These are phyloP conservation scores for Moricandia arvensis DNA, from an alignment of 345 rosid species.

Conservation along the genomic window DNA sequence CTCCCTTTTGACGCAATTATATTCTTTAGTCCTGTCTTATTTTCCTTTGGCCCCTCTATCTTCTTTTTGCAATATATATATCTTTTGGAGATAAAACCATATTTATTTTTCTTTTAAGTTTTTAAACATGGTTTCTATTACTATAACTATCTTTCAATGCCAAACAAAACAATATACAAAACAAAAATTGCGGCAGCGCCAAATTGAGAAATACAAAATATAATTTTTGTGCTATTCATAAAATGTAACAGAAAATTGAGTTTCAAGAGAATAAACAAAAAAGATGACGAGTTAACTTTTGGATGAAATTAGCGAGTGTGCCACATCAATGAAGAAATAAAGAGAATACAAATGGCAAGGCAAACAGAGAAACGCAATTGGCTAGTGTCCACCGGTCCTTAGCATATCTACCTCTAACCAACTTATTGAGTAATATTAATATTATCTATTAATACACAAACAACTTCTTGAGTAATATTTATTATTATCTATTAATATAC, in stretches of 20 bases:
- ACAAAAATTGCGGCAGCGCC: too few species aligned
- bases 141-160: too few species aligned
- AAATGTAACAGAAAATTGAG: too few species aligned
- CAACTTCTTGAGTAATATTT: constrained; percentile 9
- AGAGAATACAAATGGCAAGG: constrained; percentile 9
- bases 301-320: neutral
- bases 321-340: neutral
- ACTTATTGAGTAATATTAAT: too few species aligned
- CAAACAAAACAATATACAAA: too few species aligned
- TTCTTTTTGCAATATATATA: too few species aligned
- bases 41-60: neutral
- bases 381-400: constrained; percentile 27
- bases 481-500: neutral
- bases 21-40: neutral
- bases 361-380: constrained; percentile 18
- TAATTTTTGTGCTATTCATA: too few species aligned
- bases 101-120: neutral
- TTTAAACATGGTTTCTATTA: neutral
- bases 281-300: too few species aligned
- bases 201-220: too few species aligned
- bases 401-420: constrained; percentile 9
- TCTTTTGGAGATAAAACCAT: neutral
- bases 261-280: too few species aligned
- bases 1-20: neutral
- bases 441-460: neutral